A percentile compares a stretch with the other conserved stretches of the same genome.
These are phyloP conservation scores for Gentiana macrophylla DNA, from an alignment of 257 asterid genomes.

Conservation along the genomic window DNA sequence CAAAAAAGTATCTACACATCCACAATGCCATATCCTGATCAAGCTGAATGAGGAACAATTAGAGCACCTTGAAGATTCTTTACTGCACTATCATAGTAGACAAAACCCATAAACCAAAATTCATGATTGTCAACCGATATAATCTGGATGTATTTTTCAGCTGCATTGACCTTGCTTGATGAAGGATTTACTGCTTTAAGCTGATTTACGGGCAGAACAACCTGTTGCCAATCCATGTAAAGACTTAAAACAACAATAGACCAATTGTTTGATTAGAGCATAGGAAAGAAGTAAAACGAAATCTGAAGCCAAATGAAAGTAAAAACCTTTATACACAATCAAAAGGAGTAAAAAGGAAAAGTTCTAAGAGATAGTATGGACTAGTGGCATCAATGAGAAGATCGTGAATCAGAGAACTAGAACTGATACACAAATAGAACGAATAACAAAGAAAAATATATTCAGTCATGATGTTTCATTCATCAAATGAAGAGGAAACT, in stretches of 20 bases:
- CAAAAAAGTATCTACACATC: no score
- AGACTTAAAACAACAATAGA: background rate
- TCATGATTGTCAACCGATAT: constrained; percentile 89
- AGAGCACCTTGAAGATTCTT: constrained; percentile 49
- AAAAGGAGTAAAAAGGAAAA: background rate
- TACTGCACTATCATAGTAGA: constrained; percentile 65
- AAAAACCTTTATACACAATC: no score
- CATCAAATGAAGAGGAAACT: no score
- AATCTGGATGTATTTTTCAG: constrained; percentile 79
- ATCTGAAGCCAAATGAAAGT: background rate
- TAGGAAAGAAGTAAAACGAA: background rate
- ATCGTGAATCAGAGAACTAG: no score
- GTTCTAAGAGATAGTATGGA: background rate
- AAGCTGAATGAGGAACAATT: background rate
- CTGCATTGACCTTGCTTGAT: constrained; percentile 55
- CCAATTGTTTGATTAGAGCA: background rate
- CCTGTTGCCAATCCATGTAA: constrained; percentile 30
- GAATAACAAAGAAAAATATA: no score
- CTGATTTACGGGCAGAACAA: constrained; percentile 84
- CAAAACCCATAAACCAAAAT: constrained; percentile 94
- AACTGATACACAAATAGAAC: no score
- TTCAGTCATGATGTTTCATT: no score
- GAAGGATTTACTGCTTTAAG: constrained; percentile 82
- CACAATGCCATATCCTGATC: background rate
- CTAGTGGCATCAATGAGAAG: no score